Conservation (phyloP, 2,329 filamentous ascomycete species). For the Xylaria sp. region DNA sequence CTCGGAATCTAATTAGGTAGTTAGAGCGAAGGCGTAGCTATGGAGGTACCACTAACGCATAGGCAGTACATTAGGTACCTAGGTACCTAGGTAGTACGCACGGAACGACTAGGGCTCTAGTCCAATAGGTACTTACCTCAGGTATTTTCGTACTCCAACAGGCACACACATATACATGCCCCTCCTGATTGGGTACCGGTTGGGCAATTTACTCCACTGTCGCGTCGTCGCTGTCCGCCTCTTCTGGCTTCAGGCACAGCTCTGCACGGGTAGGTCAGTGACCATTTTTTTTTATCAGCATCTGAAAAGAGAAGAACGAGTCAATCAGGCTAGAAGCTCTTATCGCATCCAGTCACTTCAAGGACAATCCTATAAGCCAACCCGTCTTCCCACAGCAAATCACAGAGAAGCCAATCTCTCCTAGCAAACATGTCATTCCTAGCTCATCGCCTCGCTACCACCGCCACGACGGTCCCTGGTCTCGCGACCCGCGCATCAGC, state of each 20-base stretch:
- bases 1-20: too few species aligned
- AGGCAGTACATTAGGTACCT: too few species aligned
- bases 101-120: too few species aligned
- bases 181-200: constrained; percentile 19
- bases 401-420: not conserved
- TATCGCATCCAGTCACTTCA: not conserved
- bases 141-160: too few species aligned
- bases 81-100: too few species aligned
- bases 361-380: not conserved
- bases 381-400: not conserved
- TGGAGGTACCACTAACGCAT: too few species aligned
- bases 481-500: constrained; percentile 69
- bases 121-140: too few species aligned
- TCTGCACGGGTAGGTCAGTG: too few species aligned
- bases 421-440: constrained; percentile 51
- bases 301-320: too few species aligned
- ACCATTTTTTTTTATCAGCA: too few species aligned
- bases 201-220: constrained; percentile 2
- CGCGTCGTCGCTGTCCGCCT: constrained; percentile 5
- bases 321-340: too few species aligned
- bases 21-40: too few species aligned
- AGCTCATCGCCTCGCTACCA: constrained; percentile 55
- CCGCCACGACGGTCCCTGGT: constrained; percentile 48
- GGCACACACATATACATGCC: not conserved
- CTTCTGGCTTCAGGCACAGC: not conserved